These are phyloP conservation scores for Filobasidium floriforme DNA, from an alignment of 768 basidiomycete genomes.

Conservation along the genomic window DNA sequence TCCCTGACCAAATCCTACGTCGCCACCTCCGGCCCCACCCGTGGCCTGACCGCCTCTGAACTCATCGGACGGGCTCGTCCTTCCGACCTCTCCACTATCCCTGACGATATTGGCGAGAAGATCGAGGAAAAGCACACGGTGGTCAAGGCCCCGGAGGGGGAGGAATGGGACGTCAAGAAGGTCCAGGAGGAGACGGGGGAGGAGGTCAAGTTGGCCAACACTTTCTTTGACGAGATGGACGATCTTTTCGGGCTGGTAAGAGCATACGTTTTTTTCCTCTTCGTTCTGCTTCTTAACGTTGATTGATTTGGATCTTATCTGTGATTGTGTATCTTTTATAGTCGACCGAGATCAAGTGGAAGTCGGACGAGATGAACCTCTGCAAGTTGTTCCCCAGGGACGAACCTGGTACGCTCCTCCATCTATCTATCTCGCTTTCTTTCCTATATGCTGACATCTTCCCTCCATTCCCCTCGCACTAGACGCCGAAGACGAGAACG, in stretches of 20 bases:
- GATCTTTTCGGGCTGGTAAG: slow-evolving; percentile 29
- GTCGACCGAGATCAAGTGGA: slow-evolving; percentile 37
- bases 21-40: slow-evolving; percentile 20
- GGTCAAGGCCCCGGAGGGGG: not conserved
- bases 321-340: too few relatives aligned
- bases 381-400: slow-evolving; percentile 33
- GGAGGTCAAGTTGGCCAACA: slow-evolving; percentile 16
- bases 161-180: not conserved
- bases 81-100: not conserved
- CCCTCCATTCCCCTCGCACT: slow-evolving; percentile 2
- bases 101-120: not conserved
- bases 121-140: not conserved
- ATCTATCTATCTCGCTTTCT: not conserved
- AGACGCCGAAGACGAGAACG: slow-evolving; percentile 3
- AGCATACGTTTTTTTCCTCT: slow-evolving; percentile 8
- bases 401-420: not conserved
- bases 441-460: not conserved
- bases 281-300: not conserved
- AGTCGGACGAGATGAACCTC: slow-evolving; percentile 35
- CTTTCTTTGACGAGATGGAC: slow-evolving; percentile 27
- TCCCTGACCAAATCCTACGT: slow-evolving; percentile 39
- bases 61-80: not conserved
- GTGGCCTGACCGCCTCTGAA: slow-evolving; percentile 3
- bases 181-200: slow-evolving; percentile 28
- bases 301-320: not conserved